Evolutionary conservation across 2,329 filamentous ascomycete genomes (phyloP).

Genomic region (Neonectria magnoliae): DNA sequence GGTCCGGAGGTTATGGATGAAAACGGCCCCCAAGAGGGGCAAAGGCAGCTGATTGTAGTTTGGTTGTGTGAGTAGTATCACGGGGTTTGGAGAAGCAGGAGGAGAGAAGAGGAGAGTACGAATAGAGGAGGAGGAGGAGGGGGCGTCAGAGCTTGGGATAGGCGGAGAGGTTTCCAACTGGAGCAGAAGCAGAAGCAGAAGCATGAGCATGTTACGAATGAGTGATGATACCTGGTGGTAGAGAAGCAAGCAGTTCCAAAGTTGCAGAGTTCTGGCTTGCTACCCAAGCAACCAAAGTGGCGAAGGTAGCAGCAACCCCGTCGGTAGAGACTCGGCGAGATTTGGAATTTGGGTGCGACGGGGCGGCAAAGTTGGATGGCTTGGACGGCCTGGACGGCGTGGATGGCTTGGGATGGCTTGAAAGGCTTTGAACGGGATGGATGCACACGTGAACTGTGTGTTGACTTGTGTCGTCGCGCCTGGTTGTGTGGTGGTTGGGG

Average conservation of each 20-base stretch:
- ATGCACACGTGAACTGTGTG: not conserved
- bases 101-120: not conserved
- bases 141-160: not conserved
- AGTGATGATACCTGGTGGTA: not conserved
- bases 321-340: slow-evolving; percentile 22
- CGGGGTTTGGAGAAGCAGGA: not conserved
- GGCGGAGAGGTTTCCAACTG: not conserved
- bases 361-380: not conserved
- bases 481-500: too few relatives aligned
- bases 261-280: not conserved
- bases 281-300: too few relatives aligned
- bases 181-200: not conserved
- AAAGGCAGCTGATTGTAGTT: not conserved
- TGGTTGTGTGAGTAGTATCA: slow-evolving; percentile 18
- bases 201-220: not conserved
- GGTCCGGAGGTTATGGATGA: not conserved
- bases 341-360: slow-evolving; percentile 7
- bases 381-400: not conserved
- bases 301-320: not conserved
- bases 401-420: not conserved
- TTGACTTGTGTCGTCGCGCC: not conserved
- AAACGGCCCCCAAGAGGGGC: slow-evolving; percentile 4
- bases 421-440: not conserved
- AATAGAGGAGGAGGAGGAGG: not conserved
- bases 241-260: not conserved